phyloP scores from a whole-genome alignment of 352 stramenopile genomes.

The Phytophthora boehmeriae region DNA sequence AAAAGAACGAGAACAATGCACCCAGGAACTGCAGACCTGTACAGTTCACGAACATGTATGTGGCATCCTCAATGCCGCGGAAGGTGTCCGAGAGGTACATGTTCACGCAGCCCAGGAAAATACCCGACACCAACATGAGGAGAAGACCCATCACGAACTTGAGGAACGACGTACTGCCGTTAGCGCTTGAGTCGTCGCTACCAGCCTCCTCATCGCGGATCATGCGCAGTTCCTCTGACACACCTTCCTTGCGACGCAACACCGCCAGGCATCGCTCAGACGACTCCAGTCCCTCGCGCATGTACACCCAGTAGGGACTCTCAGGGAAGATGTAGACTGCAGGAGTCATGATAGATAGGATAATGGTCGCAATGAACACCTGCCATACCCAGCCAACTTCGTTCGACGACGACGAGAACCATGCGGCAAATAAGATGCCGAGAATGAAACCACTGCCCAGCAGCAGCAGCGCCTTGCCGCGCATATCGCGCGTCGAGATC shows the following conservation, averaged over 20 bases:
- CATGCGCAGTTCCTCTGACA: conserved; percentile 74
- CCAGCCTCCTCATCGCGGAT: conserved; percentile 76
- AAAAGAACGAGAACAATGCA: conserved; percentile 84
- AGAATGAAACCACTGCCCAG: conserved; percentile 74
- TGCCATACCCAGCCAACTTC: conserved; percentile 87
- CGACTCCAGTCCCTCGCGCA: conserved; percentile 74
- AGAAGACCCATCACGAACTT: conserved; percentile 76
- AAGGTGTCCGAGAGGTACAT: conserved; percentile 79
- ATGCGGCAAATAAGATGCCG: conserved; percentile 64
- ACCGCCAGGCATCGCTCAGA: conserved; percentile 75
- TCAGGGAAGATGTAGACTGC: conserved; percentile 88
- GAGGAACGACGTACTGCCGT: conserved; percentile 41
- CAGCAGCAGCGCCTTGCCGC: conserved; percentile 78
- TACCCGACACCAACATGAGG: conserved; percentile 71
- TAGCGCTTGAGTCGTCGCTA: conserved; percentile 34
- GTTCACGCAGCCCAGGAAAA: conserved; percentile 71
- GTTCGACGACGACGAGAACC: conserved; percentile 73
- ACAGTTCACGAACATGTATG: conserved; percentile 86
- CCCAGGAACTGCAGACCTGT: conserved; percentile 69
- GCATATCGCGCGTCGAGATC: conserved; percentile 85
- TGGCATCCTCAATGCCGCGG: conserved; percentile 57
- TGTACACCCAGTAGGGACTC: conserved; percentile 86
- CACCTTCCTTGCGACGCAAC: conserved; percentile 76
- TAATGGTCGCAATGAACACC: conserved; percentile 78
- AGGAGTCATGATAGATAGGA: conserved; percentile 82